Base-by-base conservation (phyloP, 2,329 filamentous ascomycete genomes). In the Orbilia ellipsospora region DNA sequence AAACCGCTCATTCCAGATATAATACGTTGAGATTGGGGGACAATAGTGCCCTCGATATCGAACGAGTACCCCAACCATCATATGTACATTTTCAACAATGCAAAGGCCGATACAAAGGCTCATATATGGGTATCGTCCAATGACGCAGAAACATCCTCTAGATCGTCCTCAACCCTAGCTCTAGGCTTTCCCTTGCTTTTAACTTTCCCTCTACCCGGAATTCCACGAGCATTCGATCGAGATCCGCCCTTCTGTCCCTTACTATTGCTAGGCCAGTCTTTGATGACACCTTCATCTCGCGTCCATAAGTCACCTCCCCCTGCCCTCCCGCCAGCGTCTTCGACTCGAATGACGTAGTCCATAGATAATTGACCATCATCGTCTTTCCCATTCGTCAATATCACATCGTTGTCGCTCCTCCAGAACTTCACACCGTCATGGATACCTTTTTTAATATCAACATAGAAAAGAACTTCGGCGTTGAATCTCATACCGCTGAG, bases 401-500 rank as follows among this genome's bases (percentile, higher is more conserved):
- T 86, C 7, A 94, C 92, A 1, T 88, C 90, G 80, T 94, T 94
- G 78, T 91, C 90, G 81, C 91, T 93, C 76, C 88, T 81, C 89
- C 91, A 96, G 87, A 94, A 96, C 80, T 85, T 85, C 0, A 83
- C 82, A 4, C 83, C 86, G 64, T 88, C 88, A 50, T 83, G 83
- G 79, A 96, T 81, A 78, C 92, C 90, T 80, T 84, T 84, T 81
- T 85, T 83, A 28, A 96, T 83, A 82, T 97, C 89, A 68, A 96
- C 84, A 82, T 92, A 92, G 28, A 97, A 86, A 77, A 97, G 80
- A 48, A 96, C 83, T 82, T 95, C 90, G 4, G 92, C 91, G 81
- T 89, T 92, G 78, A 80, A 85, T 20, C 94, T 86, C 92, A 96
- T 96, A 0, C 93, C 93, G 45, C 90, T 93, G 23, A 94, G 87